Evolutionary conservation across 768 basidiomycete species (phyloP).

Genomic region (Russula olivacea): DNA sequence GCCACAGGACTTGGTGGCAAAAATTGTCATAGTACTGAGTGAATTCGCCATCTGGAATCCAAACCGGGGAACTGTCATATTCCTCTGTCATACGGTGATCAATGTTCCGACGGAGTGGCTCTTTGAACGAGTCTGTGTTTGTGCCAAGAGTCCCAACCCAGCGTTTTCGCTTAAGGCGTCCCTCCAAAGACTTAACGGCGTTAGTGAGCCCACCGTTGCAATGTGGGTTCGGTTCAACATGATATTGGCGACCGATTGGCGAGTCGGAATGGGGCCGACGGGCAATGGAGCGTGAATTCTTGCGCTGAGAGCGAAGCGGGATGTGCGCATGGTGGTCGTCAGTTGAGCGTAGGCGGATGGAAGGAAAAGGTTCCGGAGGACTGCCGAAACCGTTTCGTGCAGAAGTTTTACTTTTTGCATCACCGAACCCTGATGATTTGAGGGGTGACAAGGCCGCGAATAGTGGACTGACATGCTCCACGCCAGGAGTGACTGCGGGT

Average conservation of each 20-base stretch:
- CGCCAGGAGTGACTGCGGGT: slow-evolving; percentile 37
- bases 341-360: slow-evolving; percentile 27
- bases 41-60: slow-evolving; percentile 80
- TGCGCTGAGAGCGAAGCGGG: slow-evolving; percentile 43
- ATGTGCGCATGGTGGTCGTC: slow-evolving; percentile 30
- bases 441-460: slow-evolving; percentile 34
- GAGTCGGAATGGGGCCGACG: slow-evolving; percentile 39
- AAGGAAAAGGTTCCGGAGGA: slow-evolving; percentile 18
- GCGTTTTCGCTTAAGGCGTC: slow-evolving; percentile 44
- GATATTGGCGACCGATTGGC: slow-evolving; percentile 34
- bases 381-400: slow-evolving; percentile 25
- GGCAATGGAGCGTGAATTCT: slow-evolving; percentile 48
- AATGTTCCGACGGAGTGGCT: slow-evolving; percentile 51
- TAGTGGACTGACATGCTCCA: slow-evolving; percentile 55
- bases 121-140: slow-evolving; percentile 56
- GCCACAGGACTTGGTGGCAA: slow-evolving; percentile 88
- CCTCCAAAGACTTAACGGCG: slow-evolving; percentile 59
- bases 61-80: slow-evolving; percentile 50
- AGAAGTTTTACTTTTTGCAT: slow-evolving; percentile 17
- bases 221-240: slow-evolving; percentile 57
- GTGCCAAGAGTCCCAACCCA: slow-evolving; percentile 75
- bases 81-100: slow-evolving; percentile 43
- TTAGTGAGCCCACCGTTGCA: slow-evolving; percentile 84
- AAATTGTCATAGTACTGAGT: slow-evolving; percentile 78
- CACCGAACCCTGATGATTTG: slow-evolving; percentile 19